These are phyloP conservation scores for Arabis alpina DNA, from an alignment of 345 rosid genomes.

Conservation along the genomic window DNA sequence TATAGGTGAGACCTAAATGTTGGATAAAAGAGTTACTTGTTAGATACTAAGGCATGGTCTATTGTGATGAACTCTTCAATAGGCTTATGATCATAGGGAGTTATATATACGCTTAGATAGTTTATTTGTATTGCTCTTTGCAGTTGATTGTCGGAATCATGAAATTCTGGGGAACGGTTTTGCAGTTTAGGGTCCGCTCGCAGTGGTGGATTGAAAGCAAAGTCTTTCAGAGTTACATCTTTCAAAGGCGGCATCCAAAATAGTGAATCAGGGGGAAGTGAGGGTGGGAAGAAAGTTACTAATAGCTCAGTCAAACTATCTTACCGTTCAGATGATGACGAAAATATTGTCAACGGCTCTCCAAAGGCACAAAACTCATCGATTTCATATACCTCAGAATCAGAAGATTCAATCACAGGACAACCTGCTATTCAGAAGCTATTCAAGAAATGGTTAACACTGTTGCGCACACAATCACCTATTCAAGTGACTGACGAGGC, in stretches of 20 bases:
- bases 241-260: conserved; percentile 73
- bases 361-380: conserved; percentile 65
- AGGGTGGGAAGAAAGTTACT: conserved; percentile 56
- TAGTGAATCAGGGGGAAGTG: conserved; percentile 59
- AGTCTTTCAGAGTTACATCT: conserved; percentile 65
- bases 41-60: conserved; percentile 17
- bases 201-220: conserved; percentile 53
- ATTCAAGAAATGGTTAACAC: conserved; percentile 82
- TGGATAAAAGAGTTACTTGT: too few species aligned
- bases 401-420: conserved; percentile 57
- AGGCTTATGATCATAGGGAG: conserved; percentile 6
- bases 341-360: conserved; percentile 55
- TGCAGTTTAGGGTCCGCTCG: conserved; percentile 68
- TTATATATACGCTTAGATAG: not conserved
- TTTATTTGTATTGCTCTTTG: conserved; percentile 14
- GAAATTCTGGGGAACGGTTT: conserved; percentile 41
- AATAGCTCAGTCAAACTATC: conserved; percentile 68
- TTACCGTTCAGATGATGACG: conserved; percentile 67
- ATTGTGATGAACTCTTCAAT: conserved; percentile 14
- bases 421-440: conserved; percentile 75
- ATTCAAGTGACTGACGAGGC: conserved; percentile 57
- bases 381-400: conserved; percentile 64
- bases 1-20: conserved; percentile 3
- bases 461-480: conserved; percentile 59
- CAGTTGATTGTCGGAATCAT: conserved; percentile 16